Evolutionary conservation across 306 rosid genomes (phyloP), one percentile per base, ranked within the genome.

Genomic region (Quercus agrifolia): DNA sequence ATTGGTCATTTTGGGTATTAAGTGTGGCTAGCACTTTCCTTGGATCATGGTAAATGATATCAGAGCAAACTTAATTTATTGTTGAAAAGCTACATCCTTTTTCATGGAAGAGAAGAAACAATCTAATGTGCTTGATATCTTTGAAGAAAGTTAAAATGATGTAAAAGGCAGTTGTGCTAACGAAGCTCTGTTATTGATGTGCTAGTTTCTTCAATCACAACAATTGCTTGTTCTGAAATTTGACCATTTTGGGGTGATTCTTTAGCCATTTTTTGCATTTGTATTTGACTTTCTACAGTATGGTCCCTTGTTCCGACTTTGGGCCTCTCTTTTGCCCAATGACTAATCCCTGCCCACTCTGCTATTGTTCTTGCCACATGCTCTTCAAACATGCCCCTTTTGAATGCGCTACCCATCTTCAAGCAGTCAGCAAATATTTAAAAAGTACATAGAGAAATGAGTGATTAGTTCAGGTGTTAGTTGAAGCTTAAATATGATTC

Each of bases 361-460:
- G 1, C 2, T 35, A 35, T 35, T 35, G 8, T 6, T 70, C 31
- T 5, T n/a, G 49, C 76, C 19, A 14, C 3, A 20, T 0, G 0
- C 0, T 57, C 54, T 12, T 56, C 11, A 51, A 82, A 20, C 78
- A 85, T 80, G 9, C 88, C 88, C 61, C 59, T 7, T 92, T 87
- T 90, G 78, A 54, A 51, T 8, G 21, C 13, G 75, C 69, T 85
- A 18, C 99, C 99, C 99, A 94, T 92, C 99, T 94, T 78, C 76
- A 74, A 78, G 30, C 81, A 74, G 77, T 61, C 14, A 74, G 54
- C 27, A 71, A 25, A 41, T 27, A 80, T 64, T 41, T 8, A 69
- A 67, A 12, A 3, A n/a, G 23, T n/a, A 21, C 10, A 21, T 2
- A 18, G 23, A 41, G 56, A 28, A 61, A 38, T 38, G n/a, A 74